A percentile compares a stretch with the other conserved stretches of the same genome.
Conservation (phyloP, 164 flowering plant genomes). For the grape (Vitis vinifera) region DNA sequence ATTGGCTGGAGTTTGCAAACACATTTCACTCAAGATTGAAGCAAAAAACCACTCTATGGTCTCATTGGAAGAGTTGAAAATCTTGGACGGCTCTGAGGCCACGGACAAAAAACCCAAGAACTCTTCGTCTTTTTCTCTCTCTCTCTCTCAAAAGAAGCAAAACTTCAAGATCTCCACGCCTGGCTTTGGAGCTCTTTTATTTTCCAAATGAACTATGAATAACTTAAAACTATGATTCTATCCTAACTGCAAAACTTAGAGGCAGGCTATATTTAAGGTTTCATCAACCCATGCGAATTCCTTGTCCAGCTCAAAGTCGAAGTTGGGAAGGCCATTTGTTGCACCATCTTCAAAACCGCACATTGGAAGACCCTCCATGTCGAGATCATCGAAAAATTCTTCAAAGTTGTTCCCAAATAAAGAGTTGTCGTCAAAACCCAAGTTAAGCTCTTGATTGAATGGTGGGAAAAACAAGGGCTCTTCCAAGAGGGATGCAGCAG, state of each 20-base stretch:
- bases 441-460: not conserved
- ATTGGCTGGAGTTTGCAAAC: too few relatives aligned
- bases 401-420: not conserved
- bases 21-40: not conserved
- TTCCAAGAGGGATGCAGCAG: not conserved
- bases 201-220: not conserved
- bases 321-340: not conserved
- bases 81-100: constrained; percentile 12
- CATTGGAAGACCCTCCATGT: constrained; percentile 2
- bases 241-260: constrained; percentile 1
- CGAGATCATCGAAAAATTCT: not conserved
- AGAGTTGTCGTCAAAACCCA: not conserved
- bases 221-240: not conserved
- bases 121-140: not conserved
- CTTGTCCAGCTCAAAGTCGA: constrained; percentile 5
- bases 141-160: not conserved
- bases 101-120: constrained; percentile 8
- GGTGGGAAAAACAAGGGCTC: constrained; percentile 2
- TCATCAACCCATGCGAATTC: constrained; percentile 18
- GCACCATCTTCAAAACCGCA: not conserved
- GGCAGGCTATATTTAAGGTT: constrained; percentile 1
- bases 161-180: not conserved
- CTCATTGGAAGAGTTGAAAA: not conserved
- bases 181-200: not conserved
- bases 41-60: not conserved